Percentiles rank a stretch among this genome's conserved stretches.
These are phyloP conservation scores for Apiospora phragmitis DNA, from an alignment of 2,329 filamentous ascomycete species.

Conservation along the genomic window DNA sequence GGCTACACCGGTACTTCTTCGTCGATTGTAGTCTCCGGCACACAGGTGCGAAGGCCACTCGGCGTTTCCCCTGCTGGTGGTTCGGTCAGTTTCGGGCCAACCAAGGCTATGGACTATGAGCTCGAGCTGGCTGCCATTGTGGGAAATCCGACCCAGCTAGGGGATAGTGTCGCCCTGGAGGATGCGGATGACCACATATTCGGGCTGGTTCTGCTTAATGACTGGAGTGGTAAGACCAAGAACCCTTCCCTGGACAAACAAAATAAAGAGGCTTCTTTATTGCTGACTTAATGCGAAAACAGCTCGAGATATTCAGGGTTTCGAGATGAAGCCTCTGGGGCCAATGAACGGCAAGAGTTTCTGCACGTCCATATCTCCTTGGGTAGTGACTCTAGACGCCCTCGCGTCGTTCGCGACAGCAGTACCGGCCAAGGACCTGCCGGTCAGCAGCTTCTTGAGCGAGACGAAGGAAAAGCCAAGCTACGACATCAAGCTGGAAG, in stretches of 20 bases:
- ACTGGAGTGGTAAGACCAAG: conserved; percentile 50
- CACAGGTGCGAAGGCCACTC: conserved; percentile 25
- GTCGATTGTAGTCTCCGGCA: conserved; percentile 27
- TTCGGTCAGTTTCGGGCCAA: conserved; percentile 24
- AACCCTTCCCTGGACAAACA: not conserved
- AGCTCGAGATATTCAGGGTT: conserved; percentile 61
- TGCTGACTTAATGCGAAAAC: not conserved
- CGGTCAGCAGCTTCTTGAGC: conserved; percentile 33
- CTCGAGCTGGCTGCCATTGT: conserved; percentile 47
- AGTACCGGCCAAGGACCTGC: conserved; percentile 22
- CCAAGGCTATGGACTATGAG: conserved; percentile 40
- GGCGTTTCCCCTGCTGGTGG: conserved; percentile 20
- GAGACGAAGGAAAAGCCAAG: conserved; percentile 34
- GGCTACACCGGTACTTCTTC: conserved; percentile 22
- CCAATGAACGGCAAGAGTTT: conserved; percentile 64
- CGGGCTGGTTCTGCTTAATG: conserved; percentile 62
- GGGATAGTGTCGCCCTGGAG: conserved; percentile 38
- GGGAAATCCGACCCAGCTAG: conserved; percentile 39
- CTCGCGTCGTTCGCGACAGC: conserved; percentile 58
- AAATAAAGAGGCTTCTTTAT: not conserved
- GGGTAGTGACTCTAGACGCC: conserved; percentile 62
- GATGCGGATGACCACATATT: conserved; percentile 62
- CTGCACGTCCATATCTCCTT: conserved; percentile 59
- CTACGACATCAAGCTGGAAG: conserved; percentile 32
- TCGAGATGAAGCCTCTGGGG: conserved; percentile 62